Evolutionary conservation across 352 stramenopile genomes (phyloP), one percentile per base, ranked within the genome.

Genomic region (Pythium pyrilobum): DNA sequence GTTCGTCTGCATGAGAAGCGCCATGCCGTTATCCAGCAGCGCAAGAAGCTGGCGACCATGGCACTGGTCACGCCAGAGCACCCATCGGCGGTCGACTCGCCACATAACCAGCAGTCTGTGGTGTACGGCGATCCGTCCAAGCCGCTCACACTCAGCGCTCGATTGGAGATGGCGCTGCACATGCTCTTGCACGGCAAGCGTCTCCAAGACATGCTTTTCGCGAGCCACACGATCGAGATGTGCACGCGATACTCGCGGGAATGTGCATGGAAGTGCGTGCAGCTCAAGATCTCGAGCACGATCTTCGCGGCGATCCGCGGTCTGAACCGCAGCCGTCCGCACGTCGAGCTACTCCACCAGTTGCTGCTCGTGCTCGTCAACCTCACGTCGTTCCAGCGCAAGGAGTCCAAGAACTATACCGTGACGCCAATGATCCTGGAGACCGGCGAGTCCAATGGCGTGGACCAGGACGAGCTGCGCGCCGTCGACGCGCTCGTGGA

Each of bases 271-370:
- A 83, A 86, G 42, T 98, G 97, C 48, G 74, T 92, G 6, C 63
- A 88, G 42, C 66, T 91, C 25, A 74, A 85, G 51, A 94, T 96
- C 31, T 78, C 90, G 18, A 77, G 81, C 21, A 94, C 94, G 21
- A 84, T 99, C 45, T 98, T 96, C 51, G 78, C 72, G 18, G 78
- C 97, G 0, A 96, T 98, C 55, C 73, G 81, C 34, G 92, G 81
- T 11, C 90, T 97, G 62, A 98, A 98, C 72, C 87, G 95, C 43
- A 98, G 91, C 55, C 76, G 92, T 7, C 95, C 95, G 21, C 96
- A 99, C 64, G 67, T 98, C 5, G 90, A 98, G 58, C 63, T 99
- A n/a, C 64, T 98, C 12, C 74, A 96, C 39, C 77, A 94, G 46
- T 54, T 93, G 20, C 67, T 96, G 20, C 59, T 86, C 1, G 81